These are phyloP conservation scores for Jacaranda mimosifolia DNA, from an alignment of 257 asterid species.

Conservation along the genomic window DNA sequence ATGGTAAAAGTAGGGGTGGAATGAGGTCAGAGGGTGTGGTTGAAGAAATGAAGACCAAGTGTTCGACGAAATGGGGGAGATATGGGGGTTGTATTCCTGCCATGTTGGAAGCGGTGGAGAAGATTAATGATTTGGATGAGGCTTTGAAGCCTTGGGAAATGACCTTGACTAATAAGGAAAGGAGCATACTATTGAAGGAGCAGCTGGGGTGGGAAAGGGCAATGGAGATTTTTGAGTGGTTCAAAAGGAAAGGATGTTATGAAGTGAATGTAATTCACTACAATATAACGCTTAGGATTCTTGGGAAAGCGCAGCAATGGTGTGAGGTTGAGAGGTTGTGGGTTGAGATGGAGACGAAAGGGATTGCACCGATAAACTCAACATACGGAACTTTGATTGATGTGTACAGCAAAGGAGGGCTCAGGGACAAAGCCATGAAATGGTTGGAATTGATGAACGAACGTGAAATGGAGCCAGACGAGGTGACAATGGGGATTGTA, in stretches of 20 bases:
- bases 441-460: constrained; percentile 83
- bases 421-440: constrained; percentile 60
- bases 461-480: constrained; percentile 79
- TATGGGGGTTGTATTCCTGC: constrained; percentile 86
- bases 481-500: constrained; percentile 88
- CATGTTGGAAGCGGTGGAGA: constrained; percentile 74
- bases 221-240: constrained; percentile 88
- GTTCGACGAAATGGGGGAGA: constrained; percentile 88
- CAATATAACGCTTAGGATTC: constrained; percentile 80
- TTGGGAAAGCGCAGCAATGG: constrained; percentile 78
- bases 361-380: constrained; percentile 73
- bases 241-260: constrained; percentile 70
- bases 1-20: constrained; percentile 13
- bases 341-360: constrained; percentile 68
- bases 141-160: constrained; percentile 82
- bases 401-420: constrained; percentile 81
- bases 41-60: constrained; percentile 53
- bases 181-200: constrained; percentile 89
- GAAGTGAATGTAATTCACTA: constrained; percentile 92
- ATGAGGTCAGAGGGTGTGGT: constrained; percentile 12
- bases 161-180: constrained; percentile 82
- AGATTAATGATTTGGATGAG: constrained; percentile 63
- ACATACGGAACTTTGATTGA: constrained; percentile 95
- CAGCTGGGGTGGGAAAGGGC: constrained; percentile 88
- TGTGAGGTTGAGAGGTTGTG: constrained; percentile 69